Conservation (phyloP, 805 yeast genomes). For the Crinitomyces ghanaensis region DNA sequence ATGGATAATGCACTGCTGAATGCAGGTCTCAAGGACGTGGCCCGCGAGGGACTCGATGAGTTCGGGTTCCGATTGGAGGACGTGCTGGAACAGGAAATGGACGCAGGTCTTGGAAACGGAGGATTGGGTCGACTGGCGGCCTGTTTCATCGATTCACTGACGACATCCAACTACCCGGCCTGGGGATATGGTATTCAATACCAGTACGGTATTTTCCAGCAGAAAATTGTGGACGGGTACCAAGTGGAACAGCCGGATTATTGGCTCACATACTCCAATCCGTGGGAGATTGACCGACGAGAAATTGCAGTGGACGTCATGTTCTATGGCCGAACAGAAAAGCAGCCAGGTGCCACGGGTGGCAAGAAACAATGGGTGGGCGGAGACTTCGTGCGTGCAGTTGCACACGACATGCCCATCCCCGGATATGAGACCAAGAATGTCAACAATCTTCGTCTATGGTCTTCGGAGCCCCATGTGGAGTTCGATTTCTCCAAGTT, state of each 20-base stretch:
- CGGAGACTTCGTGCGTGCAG: conserved; percentile 81
- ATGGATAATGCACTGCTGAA: conserved; percentile 89
- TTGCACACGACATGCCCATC: conserved; percentile 83
- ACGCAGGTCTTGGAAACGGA: conserved; percentile 92
- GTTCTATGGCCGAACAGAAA: conserved; percentile 62
- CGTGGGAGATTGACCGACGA: conserved; percentile 84
- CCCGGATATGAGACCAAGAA: conserved; percentile 73
- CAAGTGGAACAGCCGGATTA: conserved; percentile 93
- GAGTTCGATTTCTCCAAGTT: conserved; percentile 88
- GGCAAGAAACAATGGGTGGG: conserved; percentile 72
- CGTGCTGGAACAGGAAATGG: conserved; percentile 74
- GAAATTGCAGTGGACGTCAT: conserved; percentile 86
- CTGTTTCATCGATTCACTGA: conserved; percentile 80
- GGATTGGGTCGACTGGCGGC: conserved; percentile 93
- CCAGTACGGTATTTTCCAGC: conserved; percentile 88
- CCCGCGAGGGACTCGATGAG: conserved; percentile 46
- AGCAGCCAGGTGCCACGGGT: conserved; percentile 42
- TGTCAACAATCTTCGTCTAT: conserved; percentile 79
- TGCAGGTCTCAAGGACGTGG: conserved; percentile 51
- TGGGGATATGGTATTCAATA: conserved; percentile 96
- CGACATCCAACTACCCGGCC: conserved; percentile 79
- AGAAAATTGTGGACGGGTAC: conserved; percentile 79
- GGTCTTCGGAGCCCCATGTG: conserved; percentile 83
- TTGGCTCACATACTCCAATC: conserved; percentile 81
- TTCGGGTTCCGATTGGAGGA: conserved; percentile 86